Evolutionary conservation across 371 early-diverging fungal species (phyloP), one percentile per base, ranked within the genome.

Genomic region (Mortierella sp.): DNA sequence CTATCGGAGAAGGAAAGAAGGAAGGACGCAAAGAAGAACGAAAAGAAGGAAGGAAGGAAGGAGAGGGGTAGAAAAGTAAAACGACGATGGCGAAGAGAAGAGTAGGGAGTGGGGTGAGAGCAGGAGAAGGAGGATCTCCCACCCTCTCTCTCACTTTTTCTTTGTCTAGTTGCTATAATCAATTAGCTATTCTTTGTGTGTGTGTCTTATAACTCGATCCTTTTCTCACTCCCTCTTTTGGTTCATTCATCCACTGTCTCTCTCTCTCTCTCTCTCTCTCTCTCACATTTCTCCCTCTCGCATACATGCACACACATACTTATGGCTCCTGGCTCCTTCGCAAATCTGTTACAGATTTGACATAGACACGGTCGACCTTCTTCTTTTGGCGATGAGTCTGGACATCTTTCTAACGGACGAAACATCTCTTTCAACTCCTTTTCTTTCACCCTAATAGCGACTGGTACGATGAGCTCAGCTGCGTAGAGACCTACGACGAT

Each of bases 401-500:
- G 6, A 18, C 46, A n/a, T 11, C 44, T 32, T 27, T 71, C 48
- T 71, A 43, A 71, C 43, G 65, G 65, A 63, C 65, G 65, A 63
- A 63, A 63, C 65, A 38, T 21, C 18, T 55, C 35, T 14, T 58
- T 29, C 5, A 60, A 54, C 49, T 21, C 60, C 35, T 46, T 65
- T 75, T 56, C 43, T 56, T 48, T 54, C 49, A 56, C n/a, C 29
- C n/a, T n/a, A 38, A 43, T 75, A 84, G 84, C 65, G 84, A 84
- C 29, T 84, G 88, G 88, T 88, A 87, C 54, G 87, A 87, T 51
- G 88, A 88, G 71, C 75, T 86, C 51, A 87, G 78, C 75, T 75
- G 80, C 32, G 58, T 88, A 24, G 88, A 87, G 71, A 75, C 78
- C 51, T 87, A 87, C 44, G 78, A 88, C 49, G 83, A 86, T 16